A percentile compares a stretch with the other conserved stretches of the same genome.
These are phyloP conservation scores for Pilobolus umbonatus DNA, from an alignment of 192 early-diverging fungal genomes.

Conservation along the genomic window DNA sequence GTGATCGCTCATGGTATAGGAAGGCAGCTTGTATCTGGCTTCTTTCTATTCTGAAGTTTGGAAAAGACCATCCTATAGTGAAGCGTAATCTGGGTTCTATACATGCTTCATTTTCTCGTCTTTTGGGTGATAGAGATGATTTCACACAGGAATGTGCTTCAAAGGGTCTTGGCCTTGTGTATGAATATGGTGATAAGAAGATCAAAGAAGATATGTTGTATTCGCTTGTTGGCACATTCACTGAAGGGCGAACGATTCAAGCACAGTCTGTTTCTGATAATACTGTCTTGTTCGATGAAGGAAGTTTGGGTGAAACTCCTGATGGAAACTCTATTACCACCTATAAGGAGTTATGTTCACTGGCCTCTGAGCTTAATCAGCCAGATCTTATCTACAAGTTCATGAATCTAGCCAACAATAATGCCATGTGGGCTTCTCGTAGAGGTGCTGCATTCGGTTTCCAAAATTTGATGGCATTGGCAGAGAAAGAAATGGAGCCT, in stretches of 20 bases:
- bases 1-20: constrained; percentile 45
- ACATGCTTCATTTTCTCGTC: constrained; percentile 69
- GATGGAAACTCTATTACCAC: constrained; percentile 68
- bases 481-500: constrained; percentile 77
- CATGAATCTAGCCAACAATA: constrained; percentile 88
- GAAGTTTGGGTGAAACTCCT: constrained; percentile 66
- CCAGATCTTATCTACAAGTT: constrained; percentile 92
- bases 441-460: constrained; percentile 88
- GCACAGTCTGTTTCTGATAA: constrained; percentile 58
- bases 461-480: constrained; percentile 69
- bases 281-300: constrained; percentile 68
- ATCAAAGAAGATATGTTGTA: constrained; percentile 64
- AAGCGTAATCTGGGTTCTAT: constrained; percentile 55
- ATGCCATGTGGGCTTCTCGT: constrained; percentile 87
- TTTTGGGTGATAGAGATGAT: constrained; percentile 83
- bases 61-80: constrained; percentile 43
- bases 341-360: constrained; percentile 75
- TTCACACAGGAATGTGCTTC: constrained; percentile 84
- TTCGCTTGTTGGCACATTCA: constrained; percentile 73
- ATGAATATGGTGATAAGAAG: constrained; percentile 70
- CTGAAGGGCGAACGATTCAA: constrained; percentile 56
- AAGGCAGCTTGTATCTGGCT: constrained; percentile 79
- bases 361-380: constrained; percentile 92
- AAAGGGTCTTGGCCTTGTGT: constrained; percentile 81
- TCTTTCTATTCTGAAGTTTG: constrained; percentile 72